phyloP scores from a whole-genome alignment of 306 rosid genomes.

The Vigna angularis region DNA sequence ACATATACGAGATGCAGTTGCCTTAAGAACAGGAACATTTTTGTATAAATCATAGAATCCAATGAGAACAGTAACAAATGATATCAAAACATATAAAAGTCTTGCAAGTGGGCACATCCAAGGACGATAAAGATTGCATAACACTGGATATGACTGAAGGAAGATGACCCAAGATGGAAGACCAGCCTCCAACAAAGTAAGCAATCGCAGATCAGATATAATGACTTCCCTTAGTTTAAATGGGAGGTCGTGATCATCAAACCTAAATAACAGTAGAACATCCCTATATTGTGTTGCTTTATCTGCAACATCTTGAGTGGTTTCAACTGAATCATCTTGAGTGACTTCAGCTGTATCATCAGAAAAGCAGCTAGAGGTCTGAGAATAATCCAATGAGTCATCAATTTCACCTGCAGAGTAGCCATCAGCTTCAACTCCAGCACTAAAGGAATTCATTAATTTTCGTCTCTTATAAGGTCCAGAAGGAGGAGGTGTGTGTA shows the following conservation, averaged over 20 bases:
- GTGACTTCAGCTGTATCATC: conserved; percentile 66
- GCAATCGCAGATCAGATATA: conserved; percentile 84
- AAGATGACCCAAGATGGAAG: conserved; percentile 97
- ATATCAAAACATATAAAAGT: conserved; percentile 75
- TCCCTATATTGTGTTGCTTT: conserved; percentile 57
- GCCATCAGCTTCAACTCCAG: conserved; percentile 51
- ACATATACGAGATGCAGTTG: conserved; percentile 83
- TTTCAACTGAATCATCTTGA: conserved; percentile 22
- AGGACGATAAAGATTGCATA: conserved; percentile 92
- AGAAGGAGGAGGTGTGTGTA: conserved; percentile 74
- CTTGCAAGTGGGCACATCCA: conserved; percentile 99
- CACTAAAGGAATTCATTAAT: conserved; percentile 50
- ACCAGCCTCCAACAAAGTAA: conserved; percentile 93
- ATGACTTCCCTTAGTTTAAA: conserved; percentile 73
- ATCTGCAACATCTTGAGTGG: not conserved
- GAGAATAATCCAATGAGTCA: conserved; percentile 42
- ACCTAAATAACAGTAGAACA: conserved; percentile 77
- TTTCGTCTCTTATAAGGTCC: conserved; percentile 89
- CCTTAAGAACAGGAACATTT: conserved; percentile 96
- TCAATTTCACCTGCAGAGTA: conserved; percentile 40
- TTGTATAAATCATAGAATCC: conserved; percentile 96
- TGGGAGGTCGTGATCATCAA: conserved; percentile 84
- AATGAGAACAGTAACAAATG: conserved; percentile 86
- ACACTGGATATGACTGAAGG: conserved; percentile 96
- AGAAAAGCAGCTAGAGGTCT: conserved; percentile 46